phyloP scores from a whole-genome alignment of 2,329 filamentous ascomycete genomes.

The Cryoendolithus antarcticus region DNA sequence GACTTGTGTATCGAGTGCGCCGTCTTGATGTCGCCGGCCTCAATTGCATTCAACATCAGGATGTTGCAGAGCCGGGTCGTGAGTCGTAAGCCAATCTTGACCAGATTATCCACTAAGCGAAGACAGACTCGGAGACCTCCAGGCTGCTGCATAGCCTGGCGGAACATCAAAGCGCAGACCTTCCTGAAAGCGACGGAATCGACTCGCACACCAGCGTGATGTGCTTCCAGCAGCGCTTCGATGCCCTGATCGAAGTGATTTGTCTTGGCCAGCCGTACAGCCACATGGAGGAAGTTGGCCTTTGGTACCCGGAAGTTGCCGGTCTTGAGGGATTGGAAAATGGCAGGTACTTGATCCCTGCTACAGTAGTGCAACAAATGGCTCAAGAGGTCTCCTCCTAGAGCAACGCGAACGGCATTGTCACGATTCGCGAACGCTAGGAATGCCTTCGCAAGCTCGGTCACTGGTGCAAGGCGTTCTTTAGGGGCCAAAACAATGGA shows the following conservation, averaged over 20 bases:
- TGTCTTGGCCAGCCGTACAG: slow-evolving; percentile 35
- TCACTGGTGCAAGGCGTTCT: background rate
- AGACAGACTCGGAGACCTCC: slow-evolving; percentile 37
- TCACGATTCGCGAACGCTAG: background rate
- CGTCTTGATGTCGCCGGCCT: slow-evolving; percentile 48
- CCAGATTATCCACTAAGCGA: slow-evolving; percentile 42
- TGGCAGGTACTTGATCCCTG: background rate
- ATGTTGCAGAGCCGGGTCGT: slow-evolving; percentile 54
- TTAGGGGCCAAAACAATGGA: background rate
- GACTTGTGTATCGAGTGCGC: slow-evolving; percentile 55
- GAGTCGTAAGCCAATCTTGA: slow-evolving; percentile 49
- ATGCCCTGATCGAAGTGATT: slow-evolving; percentile 37
- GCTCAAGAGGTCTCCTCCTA: too few species aligned
- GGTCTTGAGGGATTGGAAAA: background rate
- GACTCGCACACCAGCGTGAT: slow-evolving; percentile 28
- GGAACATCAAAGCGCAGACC: slow-evolving; percentile 49
- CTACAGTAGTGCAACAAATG: too few species aligned
- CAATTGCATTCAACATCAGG: slow-evolving; percentile 58
- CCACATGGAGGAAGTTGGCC: slow-evolving; percentile 32
- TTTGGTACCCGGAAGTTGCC: background rate
- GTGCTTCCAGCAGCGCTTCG: slow-evolving; percentile 31
- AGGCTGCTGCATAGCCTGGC: slow-evolving; percentile 26
- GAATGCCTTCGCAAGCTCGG: background rate
- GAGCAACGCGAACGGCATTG: background rate
- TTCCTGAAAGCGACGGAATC: slow-evolving; percentile 30